Evolutionary conservation across 1,139 yeast genomes (phyloP), one percentile per base, ranked within the genome.

Genomic region (Ogataea hybrid): DNA sequence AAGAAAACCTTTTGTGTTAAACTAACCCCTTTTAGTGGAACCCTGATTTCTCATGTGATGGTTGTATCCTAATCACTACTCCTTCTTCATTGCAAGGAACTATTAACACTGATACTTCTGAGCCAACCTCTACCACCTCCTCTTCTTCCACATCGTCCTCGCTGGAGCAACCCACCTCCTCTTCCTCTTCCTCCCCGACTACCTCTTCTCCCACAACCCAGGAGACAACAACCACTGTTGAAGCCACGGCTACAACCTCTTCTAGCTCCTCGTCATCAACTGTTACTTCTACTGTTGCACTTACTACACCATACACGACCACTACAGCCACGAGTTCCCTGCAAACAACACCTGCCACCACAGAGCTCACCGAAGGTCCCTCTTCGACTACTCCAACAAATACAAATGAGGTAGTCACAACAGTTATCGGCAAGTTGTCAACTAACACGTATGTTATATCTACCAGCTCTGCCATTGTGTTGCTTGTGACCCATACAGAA

Each of bases 1-100:
- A 18, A 6, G 20, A 18, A 18, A 6, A 6, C 20, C 20, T 18
- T 18, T 18, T 18, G 20, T 18, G 6, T 18, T 6, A 6, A 18
- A 8, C 27, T 23, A 23, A 23, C 27, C 27, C 12, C 12, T n/a
- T 23, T 11, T 4, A 35, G 34, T 23, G 8, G 12, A 39, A 33
- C 30, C 35, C 44, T 9, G 67, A 55, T 6, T 62, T 61, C 32
- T 47, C 56, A 28, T 56, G 59, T 41, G 61, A 47, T 42, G 61
- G 63, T n/a, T 57, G 62, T 33, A 45, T 49, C 12, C 44, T 61
- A 20, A 62, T 63, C 34, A 62, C 67, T 7, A 59, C 64, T 5
- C 54, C 52, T 31, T 29, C 46, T 3, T 49, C 56, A 12, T 47
- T 59, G 11, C 53, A 53, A 14, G 63, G 65, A 15, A 63, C 66